Evolutionary conservation across 2,329 filamentous ascomycete genomes (phyloP).

Genomic region (Fusarium virguliforme): DNA sequence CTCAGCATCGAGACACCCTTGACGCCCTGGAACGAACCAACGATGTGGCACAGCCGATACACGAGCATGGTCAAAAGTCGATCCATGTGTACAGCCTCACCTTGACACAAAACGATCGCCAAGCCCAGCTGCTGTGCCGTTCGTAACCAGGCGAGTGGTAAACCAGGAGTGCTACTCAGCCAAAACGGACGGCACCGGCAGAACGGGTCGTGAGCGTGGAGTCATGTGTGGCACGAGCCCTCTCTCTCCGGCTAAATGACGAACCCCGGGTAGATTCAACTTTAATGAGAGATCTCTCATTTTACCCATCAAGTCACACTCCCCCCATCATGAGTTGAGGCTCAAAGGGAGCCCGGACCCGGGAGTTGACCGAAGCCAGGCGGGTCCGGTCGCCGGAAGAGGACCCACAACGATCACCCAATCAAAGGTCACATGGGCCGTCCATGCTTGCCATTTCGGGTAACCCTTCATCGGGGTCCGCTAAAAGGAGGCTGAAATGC

Average conservation of each 20-base stretch:
- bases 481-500: constrained; percentile 6
- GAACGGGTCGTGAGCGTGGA: constrained; percentile 4
- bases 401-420: constrained; percentile 7
- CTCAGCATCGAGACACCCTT: background rate
- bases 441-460: constrained; percentile 28
- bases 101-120: background rate
- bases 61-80: background rate
- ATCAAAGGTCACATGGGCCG: constrained; percentile 15
- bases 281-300: background rate
- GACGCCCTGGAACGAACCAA: background rate
- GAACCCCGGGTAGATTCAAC: background rate
- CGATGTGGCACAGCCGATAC: background rate
- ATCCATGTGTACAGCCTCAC: background rate
- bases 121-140: background rate
- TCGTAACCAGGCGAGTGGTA: background rate
- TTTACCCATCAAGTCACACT: constrained; percentile 2
- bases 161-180: background rate
- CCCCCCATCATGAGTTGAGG: constrained; percentile 7
- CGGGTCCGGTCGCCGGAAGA: background rate
- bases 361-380: constrained; percentile 9
- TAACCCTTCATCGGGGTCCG: constrained; percentile 18
- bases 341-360: background rate
- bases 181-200: background rate
- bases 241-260: constrained; percentile 11
- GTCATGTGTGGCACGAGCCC: background rate